phyloP scores from a whole-genome alignment of 1,284 basidiomycete genomes.

The Irpex sp. region DNA sequence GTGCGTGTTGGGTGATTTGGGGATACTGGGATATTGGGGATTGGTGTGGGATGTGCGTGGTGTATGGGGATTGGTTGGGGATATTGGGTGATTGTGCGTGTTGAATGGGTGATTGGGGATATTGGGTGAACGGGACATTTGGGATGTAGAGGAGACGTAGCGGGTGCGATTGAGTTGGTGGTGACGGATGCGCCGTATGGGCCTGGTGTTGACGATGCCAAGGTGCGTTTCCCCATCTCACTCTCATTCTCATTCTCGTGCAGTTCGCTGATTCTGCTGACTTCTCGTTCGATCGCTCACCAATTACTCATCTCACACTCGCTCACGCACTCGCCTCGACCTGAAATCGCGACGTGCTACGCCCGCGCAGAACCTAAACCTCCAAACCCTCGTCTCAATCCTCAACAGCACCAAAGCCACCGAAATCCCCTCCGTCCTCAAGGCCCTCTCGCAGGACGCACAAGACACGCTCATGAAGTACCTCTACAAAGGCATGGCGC shows the following conservation, averaged over 20 bases:
- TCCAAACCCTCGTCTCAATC: slow-evolving; percentile 86
- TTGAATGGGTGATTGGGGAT: no score
- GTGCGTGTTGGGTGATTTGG: no score
- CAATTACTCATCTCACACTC: no score
- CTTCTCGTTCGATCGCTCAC: no score
- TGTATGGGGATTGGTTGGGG: no score
- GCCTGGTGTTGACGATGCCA: slow-evolving; percentile 81
- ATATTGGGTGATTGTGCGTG: background rate
- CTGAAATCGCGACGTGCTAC: background rate
- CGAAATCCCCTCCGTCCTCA: slow-evolving; percentile 81
- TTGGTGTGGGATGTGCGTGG: no score
- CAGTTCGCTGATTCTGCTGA: background rate
- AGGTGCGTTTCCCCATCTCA: slow-evolving; percentile 44
- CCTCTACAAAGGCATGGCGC: slow-evolving; percentile 93
- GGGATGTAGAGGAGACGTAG: slow-evolving; percentile 61
- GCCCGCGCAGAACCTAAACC: slow-evolving; percentile 61
- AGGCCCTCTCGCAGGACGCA: slow-evolving; percentile 70
- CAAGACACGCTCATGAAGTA: slow-evolving; percentile 98
- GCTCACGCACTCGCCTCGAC: no score
- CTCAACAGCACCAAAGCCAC: slow-evolving; percentile 93
- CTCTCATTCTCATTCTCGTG: background rate
- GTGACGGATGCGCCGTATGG: slow-evolving; percentile 85
- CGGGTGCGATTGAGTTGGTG: slow-evolving; percentile 66
- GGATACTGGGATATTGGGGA: no score
- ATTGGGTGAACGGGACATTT: slow-evolving; percentile 2